Percentiles rank a stretch among this genome's conserved stretches.
These are phyloP conservation scores for Tubosaeta sp. DNA, from an alignment of 768 basidiomycete genomes.

Conservation along the genomic window DNA sequence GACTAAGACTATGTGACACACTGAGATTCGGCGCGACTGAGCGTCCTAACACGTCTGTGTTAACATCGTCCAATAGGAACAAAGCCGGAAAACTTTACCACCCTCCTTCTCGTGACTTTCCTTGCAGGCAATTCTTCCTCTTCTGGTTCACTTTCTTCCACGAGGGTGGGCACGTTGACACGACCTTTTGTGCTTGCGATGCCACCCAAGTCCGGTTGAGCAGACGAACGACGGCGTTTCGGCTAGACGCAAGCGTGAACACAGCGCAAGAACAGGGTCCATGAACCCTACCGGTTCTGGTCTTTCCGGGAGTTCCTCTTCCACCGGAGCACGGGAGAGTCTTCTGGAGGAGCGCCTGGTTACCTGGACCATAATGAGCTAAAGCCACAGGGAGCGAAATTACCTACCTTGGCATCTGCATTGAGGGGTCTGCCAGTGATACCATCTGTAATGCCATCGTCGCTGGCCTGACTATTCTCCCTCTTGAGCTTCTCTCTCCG, in stretches of 20 bases:
- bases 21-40: slow-evolving; percentile 55
- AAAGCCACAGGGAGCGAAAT: slow-evolving; percentile 5
- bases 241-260: slow-evolving; percentile 40
- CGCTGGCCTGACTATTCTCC: slow-evolving; percentile 69
- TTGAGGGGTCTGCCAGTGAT: slow-evolving; percentile 69
- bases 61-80: neutral
- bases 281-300: slow-evolving; percentile 52
- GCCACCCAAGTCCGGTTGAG: slow-evolving; percentile 63
- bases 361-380: slow-evolving; percentile 12
- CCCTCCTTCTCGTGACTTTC: slow-evolving; percentile 60
- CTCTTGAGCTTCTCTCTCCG: slow-evolving; percentile 62
- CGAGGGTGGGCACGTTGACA: slow-evolving; percentile 41
- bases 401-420: slow-evolving; percentile 42
- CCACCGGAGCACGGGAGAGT: slow-evolving; percentile 52
- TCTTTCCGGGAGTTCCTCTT: slow-evolving; percentile 39
- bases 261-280: slow-evolving; percentile 3
- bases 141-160: slow-evolving; percentile 76
- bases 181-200: slow-evolving; percentile 36
- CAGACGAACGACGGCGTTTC: slow-evolving; percentile 78
- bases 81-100: slow-evolving; percentile 33
- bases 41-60: slow-evolving; percentile 41
- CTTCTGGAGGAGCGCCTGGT: slow-evolving; percentile 60
- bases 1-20: slow-evolving; percentile 30
- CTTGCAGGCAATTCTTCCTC: slow-evolving; percentile 55
- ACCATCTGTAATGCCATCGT: slow-evolving; percentile 80